Evolutionary conservation across 768 basidiomycete species (phyloP).

Genomic region (Kwoniella pini): DNA sequence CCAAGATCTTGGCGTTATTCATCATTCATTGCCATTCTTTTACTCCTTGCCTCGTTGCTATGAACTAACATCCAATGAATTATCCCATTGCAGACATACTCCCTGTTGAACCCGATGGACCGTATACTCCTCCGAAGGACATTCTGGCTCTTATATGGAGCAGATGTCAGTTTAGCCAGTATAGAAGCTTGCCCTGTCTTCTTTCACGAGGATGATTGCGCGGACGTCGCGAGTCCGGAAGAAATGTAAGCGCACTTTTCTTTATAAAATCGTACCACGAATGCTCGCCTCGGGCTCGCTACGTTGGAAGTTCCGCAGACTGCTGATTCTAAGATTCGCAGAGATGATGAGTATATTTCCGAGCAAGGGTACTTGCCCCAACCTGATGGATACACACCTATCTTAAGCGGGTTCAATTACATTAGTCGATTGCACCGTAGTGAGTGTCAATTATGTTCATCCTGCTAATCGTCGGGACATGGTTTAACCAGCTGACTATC

Average conservation of each 20-base stretch:
- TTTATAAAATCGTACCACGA: too few relatives aligned
- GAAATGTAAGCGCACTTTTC: conserved; percentile 52
- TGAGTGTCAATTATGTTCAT: background rate
- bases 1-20: too few relatives aligned
- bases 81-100: conserved; percentile 64
- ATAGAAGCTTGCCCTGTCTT: conserved; percentile 25
- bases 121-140: conserved; percentile 79
- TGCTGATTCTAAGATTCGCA: conserved; percentile 5
- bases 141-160: conserved; percentile 89
- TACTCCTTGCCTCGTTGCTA: too few relatives aligned
- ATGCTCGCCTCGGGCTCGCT: too few relatives aligned
- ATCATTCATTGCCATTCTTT: too few relatives aligned
- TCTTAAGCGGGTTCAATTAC: conserved; percentile 84
- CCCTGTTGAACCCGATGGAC: conserved; percentile 80
- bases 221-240: conserved; percentile 49
- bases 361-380: conserved; percentile 77
- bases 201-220: conserved; percentile 77
- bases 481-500: background rate
- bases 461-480: too few relatives aligned
- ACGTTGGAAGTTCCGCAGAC: too few relatives aligned
- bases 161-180: conserved; percentile 81
- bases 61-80: background rate
- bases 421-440: conserved; percentile 65
- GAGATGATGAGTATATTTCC: conserved; percentile 66
- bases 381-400: conserved; percentile 80